Evolutionary conservation across 1,284 basidiomycete genomes (phyloP).

Genomic region (Malassezia caprae): DNA sequence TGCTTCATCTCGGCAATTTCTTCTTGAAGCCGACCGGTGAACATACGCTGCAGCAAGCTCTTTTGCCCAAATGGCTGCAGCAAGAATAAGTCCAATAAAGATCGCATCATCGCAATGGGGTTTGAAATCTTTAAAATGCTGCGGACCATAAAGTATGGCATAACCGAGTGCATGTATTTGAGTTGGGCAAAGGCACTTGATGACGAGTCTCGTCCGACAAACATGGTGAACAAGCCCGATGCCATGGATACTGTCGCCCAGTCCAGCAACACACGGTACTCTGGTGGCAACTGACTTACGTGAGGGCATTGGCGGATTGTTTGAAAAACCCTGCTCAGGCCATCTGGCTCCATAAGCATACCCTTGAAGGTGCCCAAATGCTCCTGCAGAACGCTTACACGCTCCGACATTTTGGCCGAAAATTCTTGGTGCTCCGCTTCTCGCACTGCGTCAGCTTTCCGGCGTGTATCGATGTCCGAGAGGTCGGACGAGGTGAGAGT

Average conservation of each 20-base stretch:
- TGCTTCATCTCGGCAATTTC: conserved; percentile 73
- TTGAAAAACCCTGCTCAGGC: conserved; percentile 73
- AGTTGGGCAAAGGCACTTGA: conserved; percentile 77
- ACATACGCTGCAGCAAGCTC: conserved; percentile 73
- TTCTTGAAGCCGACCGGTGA: conserved; percentile 77
- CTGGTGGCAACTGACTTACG: conserved; percentile 67
- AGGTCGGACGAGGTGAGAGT: conserved; percentile 63
- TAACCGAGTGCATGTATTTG: conserved; percentile 86
- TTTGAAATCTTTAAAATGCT: conserved; percentile 85
- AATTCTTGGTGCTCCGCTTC: conserved; percentile 80
- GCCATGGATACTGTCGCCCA: conserved; percentile 83
- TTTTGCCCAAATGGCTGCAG: conserved; percentile 91
- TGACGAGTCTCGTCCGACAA: conserved; percentile 82
- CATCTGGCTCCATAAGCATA: conserved; percentile 65
- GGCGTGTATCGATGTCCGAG: conserved; percentile 66
- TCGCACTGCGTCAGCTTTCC: conserved; percentile 78
- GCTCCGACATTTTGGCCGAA: conserved; percentile 69
- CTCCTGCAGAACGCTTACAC: conserved; percentile 76
- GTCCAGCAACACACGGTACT: conserved; percentile 79
- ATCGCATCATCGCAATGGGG: conserved; percentile 88
- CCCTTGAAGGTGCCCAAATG: conserved; percentile 80
- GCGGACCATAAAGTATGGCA: conserved; percentile 96
- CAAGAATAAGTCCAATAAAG: conserved; percentile 85
- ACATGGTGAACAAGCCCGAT: conserved; percentile 88
- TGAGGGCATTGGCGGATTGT: conserved; percentile 73